A percentile compares a stretch with the other conserved stretches of the same genome.
Evolutionary conservation across 108 stramenopile species (phyloP).

Genomic region (Cyclotella sp.): DNA sequence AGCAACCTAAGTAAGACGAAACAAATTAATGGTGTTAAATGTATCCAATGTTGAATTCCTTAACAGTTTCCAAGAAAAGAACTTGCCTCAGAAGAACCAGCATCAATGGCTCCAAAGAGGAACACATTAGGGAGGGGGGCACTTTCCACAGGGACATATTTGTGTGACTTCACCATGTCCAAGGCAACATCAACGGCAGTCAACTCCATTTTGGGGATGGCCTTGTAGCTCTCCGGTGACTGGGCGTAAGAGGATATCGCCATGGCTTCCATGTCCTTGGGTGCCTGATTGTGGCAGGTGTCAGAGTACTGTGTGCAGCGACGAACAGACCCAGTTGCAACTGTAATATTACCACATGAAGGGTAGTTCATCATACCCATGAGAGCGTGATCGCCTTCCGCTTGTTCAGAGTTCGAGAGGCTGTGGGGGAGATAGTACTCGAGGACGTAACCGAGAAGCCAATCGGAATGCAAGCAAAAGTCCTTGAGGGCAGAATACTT

Average conservation of each 20-base stretch:
- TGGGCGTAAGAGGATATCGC: not conserved
- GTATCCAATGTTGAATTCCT: too few relatives aligned
- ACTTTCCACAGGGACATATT: not conserved
- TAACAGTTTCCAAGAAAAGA: too few relatives aligned
- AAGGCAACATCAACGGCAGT: not conserved
- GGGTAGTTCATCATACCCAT: conserved; percentile 16
- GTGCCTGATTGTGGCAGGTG: conserved; percentile 12
- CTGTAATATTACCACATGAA: conserved; percentile 7
- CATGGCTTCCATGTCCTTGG: conserved; percentile 16
- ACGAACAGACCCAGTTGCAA: not conserved
- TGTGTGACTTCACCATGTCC: not conserved
- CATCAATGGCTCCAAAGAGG: not conserved
- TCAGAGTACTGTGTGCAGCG: conserved; percentile 1
- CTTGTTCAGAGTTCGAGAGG: not conserved
- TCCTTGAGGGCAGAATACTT: conserved; percentile 14
- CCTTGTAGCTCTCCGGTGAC: conserved; percentile 2
- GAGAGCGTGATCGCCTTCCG: not conserved
- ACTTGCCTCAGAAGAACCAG: not conserved
- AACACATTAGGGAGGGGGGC: not conserved
- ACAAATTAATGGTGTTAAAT: too few relatives aligned
- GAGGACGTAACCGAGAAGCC: conserved; percentile 14
- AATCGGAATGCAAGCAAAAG: conserved; percentile 28
- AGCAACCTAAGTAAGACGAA: not conserved
- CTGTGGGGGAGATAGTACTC: conserved; percentile 1
- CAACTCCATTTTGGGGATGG: not conserved